Percentiles rank a stretch among this genome's conserved stretches.
Conservation (phyloP, 805 yeast genomes). For the Torulaspora gathmanii region DNA sequence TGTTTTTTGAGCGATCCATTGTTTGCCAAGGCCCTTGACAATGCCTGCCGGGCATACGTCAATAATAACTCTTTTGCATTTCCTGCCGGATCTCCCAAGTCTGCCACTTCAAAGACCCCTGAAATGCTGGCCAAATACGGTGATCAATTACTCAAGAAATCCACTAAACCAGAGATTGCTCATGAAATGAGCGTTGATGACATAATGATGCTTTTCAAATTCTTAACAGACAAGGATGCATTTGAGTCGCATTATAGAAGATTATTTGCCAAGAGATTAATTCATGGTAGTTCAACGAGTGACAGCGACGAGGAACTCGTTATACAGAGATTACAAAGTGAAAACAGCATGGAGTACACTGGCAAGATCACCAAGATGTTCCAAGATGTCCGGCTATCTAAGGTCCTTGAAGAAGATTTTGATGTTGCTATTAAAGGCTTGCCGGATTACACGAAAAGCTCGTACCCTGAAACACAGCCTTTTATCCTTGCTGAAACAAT, state of each 20-base stretch:
- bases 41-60: constrained; percentile 80
- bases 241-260: constrained; percentile 92
- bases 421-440: constrained; percentile 31
- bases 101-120: constrained; percentile 71
- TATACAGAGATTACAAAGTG: constrained; percentile 80
- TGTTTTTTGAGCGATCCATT: constrained; percentile 62
- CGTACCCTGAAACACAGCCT: constrained; percentile 56
- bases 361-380: constrained; percentile 94
- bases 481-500: constrained; percentile 78
- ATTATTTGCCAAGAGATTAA: constrained; percentile 79
- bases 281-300: constrained; percentile 77
- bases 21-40: constrained; percentile 82
- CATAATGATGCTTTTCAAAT: constrained; percentile 80
- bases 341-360: constrained; percentile 88
- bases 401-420: constrained; percentile 55
- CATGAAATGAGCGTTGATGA: constrained; percentile 76
- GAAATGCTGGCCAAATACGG: constrained; percentile 86
- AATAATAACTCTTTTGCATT: constrained; percentile 79
- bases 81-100: constrained; percentile 46
- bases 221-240: constrained; percentile 88
- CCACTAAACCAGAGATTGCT: constrained; percentile 64
- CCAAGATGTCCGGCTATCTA: constrained; percentile 82
- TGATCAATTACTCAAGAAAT: constrained; percentile 74
- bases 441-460: constrained; percentile 30
- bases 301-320: constrained; percentile 78